Percentiles rank a stretch among this genome's conserved stretches.
Conservation (phyloP, 2,329 filamentous ascomycete species). For the Calonectria montana region DNA sequence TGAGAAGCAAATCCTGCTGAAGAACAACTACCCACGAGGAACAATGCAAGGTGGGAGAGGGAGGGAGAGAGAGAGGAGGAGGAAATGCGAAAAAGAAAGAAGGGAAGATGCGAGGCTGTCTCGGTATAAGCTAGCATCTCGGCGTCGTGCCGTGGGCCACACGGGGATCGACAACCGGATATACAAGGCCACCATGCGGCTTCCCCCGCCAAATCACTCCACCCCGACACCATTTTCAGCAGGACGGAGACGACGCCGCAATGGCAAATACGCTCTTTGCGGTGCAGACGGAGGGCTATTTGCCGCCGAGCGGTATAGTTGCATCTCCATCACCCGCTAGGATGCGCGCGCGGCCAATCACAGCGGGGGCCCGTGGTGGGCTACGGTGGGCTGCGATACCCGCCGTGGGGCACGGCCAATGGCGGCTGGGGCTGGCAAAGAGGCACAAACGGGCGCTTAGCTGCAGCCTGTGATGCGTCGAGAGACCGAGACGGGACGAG, state of each 20-base stretch:
- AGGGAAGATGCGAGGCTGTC: background rate
- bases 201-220: background rate
- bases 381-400: background rate
- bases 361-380: background rate
- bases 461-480: slow-evolving; percentile 8
- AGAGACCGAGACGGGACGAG: background rate
- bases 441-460: slow-evolving; percentile 14
- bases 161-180: background rate
- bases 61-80: background rate
- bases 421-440: background rate
- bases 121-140: background rate
- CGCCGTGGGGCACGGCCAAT: background rate
- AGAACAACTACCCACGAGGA: background rate
- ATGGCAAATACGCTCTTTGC: background rate
- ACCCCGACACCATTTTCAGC: background rate
- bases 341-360: background rate
- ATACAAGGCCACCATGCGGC: background rate
- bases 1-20: background rate
- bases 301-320: background rate
- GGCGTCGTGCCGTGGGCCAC: background rate
- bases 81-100: background rate
- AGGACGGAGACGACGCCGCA: background rate
- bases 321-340: background rate
- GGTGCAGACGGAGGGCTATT: background rate
- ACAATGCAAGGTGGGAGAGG: background rate